A percentile compares a stretch with the other conserved stretches of the same genome.
phyloP scores from a whole-genome alignment of 1,139 yeast genomes.

The Casaregolazyma suthepensis region DNA sequence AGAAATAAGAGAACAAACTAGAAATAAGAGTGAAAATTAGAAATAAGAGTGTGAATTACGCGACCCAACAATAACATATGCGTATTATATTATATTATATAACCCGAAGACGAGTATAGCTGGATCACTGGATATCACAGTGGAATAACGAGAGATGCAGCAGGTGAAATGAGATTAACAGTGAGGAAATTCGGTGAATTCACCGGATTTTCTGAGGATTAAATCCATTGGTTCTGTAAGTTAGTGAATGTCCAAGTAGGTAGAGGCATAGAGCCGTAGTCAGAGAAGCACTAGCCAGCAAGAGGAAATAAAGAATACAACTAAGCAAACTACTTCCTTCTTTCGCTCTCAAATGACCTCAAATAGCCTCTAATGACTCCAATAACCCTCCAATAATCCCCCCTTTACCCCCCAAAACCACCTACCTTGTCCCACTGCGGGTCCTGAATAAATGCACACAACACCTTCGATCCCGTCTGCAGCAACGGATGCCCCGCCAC shows the following conservation, averaged over 20 bases:
- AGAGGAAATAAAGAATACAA: background rate
- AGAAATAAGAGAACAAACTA: too few species aligned
- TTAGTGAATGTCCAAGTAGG: too few species aligned
- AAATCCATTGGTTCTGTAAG: conserved; percentile 29
- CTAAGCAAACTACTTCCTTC: too few species aligned
- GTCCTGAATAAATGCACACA: conserved; percentile 83
- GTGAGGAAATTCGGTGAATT: too few species aligned
- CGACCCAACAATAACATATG: background rate
- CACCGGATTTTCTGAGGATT: conserved; percentile 1
- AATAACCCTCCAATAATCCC: background rate
- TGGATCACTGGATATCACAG: background rate
- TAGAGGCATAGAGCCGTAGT: too few species aligned
- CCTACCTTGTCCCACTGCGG: conserved; percentile 64
- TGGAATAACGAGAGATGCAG: background rate
- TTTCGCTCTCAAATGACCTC: too few species aligned
- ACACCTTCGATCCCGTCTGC: conserved; percentile 81
- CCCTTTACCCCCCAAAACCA: background rate
- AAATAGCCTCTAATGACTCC: background rate
- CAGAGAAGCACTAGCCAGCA: too few species aligned
- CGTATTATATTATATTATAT: background rate
- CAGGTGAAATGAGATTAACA: too few species aligned
- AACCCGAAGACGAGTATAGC: background rate
- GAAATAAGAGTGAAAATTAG: background rate
- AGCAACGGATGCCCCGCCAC: conserved; percentile 93
- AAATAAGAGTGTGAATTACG: background rate